A percentile compares a stretch with the other conserved stretches of the same genome.
Evolutionary conservation across 805 yeast species (phyloP).

Genomic region (Millerago galiae): DNA sequence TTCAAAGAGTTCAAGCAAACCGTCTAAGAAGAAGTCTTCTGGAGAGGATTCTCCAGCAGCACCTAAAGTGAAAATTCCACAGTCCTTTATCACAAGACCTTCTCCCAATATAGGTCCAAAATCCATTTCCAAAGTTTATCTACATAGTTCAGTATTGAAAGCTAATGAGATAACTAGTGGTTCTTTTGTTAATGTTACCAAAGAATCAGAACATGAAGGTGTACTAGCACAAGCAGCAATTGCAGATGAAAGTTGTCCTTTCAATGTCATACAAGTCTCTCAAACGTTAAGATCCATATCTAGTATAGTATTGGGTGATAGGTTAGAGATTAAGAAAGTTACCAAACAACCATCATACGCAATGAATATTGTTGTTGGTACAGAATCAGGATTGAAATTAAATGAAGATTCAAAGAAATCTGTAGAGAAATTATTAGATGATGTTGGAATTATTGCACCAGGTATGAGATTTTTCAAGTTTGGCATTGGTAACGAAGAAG

Average conservation of each 20-base stretch:
- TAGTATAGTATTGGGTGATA: conserved; percentile 43
- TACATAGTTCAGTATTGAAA: conserved; percentile 39
- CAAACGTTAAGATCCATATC: conserved; percentile 36
- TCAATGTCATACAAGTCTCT: conserved; percentile 43
- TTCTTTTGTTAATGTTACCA: conserved; percentile 38
- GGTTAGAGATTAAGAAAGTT: conserved; percentile 41
- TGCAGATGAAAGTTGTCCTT: conserved; percentile 28
- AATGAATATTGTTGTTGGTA: conserved; percentile 29
- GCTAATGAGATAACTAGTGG: conserved; percentile 42
- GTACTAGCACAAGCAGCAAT: conserved; percentile 36
- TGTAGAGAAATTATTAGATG: conserved; percentile 39
- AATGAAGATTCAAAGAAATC: conserved; percentile 24
- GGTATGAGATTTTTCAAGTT: conserved; percentile 35
- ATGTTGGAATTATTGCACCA: conserved; percentile 56
- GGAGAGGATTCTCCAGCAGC: conserved; percentile 16
- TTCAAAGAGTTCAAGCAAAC: conserved; percentile 3
- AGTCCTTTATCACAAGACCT: conserved; percentile 34
- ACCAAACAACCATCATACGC: conserved; percentile 45
- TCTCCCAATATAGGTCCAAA: conserved; percentile 24
- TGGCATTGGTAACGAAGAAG: conserved; percentile 10
- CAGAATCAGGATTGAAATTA: conserved; percentile 16
- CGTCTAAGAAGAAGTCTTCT: conserved; percentile 11
- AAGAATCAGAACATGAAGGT: conserved; percentile 39
- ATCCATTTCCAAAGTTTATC: conserved; percentile 29
- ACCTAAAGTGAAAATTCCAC: conserved; percentile 31